Conservation (phyloP, 306 rosid species). For the Corylus heterophylla region DNA sequence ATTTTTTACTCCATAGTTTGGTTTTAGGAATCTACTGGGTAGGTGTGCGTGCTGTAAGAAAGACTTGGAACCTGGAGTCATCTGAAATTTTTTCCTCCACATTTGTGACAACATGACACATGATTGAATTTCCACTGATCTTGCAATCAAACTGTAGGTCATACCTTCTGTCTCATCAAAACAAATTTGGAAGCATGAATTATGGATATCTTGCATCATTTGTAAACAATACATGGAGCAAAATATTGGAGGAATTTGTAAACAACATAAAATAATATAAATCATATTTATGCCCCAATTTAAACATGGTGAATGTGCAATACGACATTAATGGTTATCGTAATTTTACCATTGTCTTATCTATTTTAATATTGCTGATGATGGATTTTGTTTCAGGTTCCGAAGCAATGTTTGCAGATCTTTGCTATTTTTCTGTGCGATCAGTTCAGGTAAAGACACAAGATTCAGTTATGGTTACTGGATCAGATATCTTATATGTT, state of each 20-base stretch:
- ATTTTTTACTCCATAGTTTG: not conserved
- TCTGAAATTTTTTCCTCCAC: not conserved
- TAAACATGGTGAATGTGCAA: not conserved
- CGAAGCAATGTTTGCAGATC: conserved; percentile 99
- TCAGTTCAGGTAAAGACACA: conserved; percentile 81
- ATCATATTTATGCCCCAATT: not conserved
- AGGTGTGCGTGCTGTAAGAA: not conserved
- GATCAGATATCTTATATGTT: not conserved
- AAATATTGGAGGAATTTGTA: not conserved
- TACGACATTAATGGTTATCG: not conserved
- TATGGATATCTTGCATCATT: not conserved
- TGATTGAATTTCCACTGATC: not conserved
- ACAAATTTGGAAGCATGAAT: not conserved
- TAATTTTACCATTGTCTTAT: not conserved
- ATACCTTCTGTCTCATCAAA: not conserved
- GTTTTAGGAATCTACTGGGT: not conserved
- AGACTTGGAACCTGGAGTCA: not conserved
- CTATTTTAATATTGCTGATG: conserved; percentile 19
- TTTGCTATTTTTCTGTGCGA: conserved; percentile 90
- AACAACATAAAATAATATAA: not conserved
- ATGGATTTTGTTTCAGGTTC: conserved; percentile 67
- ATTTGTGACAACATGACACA: not conserved
- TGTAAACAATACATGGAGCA: not conserved
- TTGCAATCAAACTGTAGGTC: not conserved
- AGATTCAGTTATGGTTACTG: not conserved